These are phyloP conservation scores for Epicoccum sorghinum DNA, from an alignment of 2,329 filamentous ascomycete species.

Conservation along the genomic window DNA sequence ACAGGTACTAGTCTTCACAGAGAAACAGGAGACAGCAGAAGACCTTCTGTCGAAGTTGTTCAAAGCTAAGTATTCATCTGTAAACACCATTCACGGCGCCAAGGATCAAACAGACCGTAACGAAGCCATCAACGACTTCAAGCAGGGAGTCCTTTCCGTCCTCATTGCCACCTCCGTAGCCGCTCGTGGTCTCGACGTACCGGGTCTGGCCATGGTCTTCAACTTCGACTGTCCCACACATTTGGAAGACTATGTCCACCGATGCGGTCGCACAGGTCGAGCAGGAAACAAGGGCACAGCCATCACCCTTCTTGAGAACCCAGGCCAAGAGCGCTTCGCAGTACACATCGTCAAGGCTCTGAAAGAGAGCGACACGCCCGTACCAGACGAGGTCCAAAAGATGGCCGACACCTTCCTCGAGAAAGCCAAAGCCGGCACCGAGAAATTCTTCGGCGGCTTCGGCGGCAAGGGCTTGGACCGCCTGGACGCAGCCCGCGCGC, in stretches of 20 bases:
- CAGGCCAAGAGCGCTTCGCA: constrained; percentile 89
- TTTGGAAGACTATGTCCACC: constrained; percentile 94
- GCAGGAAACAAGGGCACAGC: constrained; percentile 94
- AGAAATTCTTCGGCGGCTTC: constrained; percentile 85
- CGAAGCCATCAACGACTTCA: constrained; percentile 45
- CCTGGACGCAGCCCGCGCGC: constrained; percentile 88
- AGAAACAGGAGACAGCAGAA: constrained; percentile 77
- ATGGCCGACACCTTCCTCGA: constrained; percentile 74
- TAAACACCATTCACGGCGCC: constrained; percentile 76
- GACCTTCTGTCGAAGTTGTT: constrained; percentile 41
- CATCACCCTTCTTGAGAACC: constrained; percentile 91
- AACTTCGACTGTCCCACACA: constrained; percentile 96
- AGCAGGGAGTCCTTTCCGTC: constrained; percentile 81
- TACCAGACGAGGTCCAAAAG: constrained; percentile 72
- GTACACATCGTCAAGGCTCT: constrained; percentile 88
- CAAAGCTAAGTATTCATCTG: constrained; percentile 53
- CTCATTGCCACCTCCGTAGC: constrained; percentile 95
- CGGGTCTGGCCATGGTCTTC: constrained; percentile 92
- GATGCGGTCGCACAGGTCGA: constrained; percentile 89
- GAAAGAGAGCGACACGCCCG: constrained; percentile 84
- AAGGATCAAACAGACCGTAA: constrained; percentile 59
- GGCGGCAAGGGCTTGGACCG: constrained; percentile 93
- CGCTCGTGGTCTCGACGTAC: constrained; percentile 92
- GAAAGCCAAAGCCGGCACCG: constrained; percentile 91
- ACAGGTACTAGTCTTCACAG: constrained; percentile 87